Evolutionary conservation across 495 filamentous ascomycete genomes (phyloP), one percentile per base, ranked within the genome.

Genomic region (Penicillium alfredii): DNA sequence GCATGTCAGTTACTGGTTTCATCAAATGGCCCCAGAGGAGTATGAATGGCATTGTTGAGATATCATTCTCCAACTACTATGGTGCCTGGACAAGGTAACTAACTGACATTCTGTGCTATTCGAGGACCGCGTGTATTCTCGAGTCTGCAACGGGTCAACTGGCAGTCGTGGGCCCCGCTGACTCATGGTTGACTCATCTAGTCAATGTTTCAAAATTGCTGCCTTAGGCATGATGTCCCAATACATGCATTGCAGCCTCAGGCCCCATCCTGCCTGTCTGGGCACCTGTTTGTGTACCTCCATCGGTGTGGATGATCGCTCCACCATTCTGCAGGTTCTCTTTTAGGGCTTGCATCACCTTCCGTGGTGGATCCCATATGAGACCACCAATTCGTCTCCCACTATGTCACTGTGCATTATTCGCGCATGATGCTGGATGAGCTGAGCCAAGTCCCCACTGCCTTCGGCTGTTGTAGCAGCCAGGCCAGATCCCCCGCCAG

Each of bases 81-180:
- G n/a, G n/a, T n/a, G n/a, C n/a, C n/a, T n/a, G 13, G 11, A 35
- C 22, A 18, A 33, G 15, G 30, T 30, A 40, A 39, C 41, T 40
- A 27, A 56, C 50, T 56, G 38, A 58, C 53, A 41, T 55, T 55
- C 53, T 52, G 49, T 27, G 40, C 43, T 48, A 45, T 68, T 69
- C 63, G 49, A 62, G 65, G 66, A 67, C 63, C 60, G 67, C 61
- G 51, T 57, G 67, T 71, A 69, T 67, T 71, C 63, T 69, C 55
- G 60, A 66, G 64, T 61, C 62, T 60, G 64, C 60, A 64, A 64
- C 55, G 54, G 47, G 44, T 44, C 42, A 53, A 63, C 59, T 60
- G 43, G 56, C 63, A 61, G 49, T 47, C 45, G 45, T 51, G 41
- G 51, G 58, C 58, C 59, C 24, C 35, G 49, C 20, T 53, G 45